Evolutionary conservation across 2,329 filamentous ascomycete species (phyloP), one percentile per base, ranked within the genome.

Genomic region (Metarhizium humberi): DNA sequence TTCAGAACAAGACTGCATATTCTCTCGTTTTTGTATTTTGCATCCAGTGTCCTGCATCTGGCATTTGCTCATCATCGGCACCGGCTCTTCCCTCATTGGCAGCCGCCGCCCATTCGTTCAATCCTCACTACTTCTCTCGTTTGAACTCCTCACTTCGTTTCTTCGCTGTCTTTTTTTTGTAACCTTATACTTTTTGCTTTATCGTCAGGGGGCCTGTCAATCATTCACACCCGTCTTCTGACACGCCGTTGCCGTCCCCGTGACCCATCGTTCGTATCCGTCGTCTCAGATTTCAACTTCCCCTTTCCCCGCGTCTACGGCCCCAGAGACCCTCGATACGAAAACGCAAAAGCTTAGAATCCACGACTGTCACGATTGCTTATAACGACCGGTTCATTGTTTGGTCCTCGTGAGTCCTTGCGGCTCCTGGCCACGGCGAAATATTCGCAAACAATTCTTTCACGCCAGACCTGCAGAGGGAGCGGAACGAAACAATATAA

Each of bases 31-130:
- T 20, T 45, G 42, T 32, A 38, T 29, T 18, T 52, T 52, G 52
- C 55, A 54, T 40, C 48, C 51, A 29, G 47, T 54, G 48, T 49
- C 42, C 16, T 52, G 38, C 50, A 51, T 49, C 36, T 51, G 30
- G 45, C 25, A 29, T 48, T 48, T 10, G 25, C 13, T 30, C 45
- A 48, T 30, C 10, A 14, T 30, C 45, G 20, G 16, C 18, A 6
- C 14, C 13, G 45, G 45, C 45, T 48, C 20, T 50, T 51, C 51
- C 51, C 40, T 52, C 45, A 18, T 51, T 54, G 34, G 20, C n/a
- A 20, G 45, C 50, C 34, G 32, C 20, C 40, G 43, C 47, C 43
- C 53, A 32, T 45, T 55, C 47, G 32, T 54, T 56, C 49, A 50
- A 45, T 30, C 30, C 13, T 38, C 50, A 49, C 34, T 46, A 45